Evolutionary conservation across 495 filamentous ascomycete genomes (phyloP).

Genomic region (Pseudomonodictys pantanalensis): DNA sequence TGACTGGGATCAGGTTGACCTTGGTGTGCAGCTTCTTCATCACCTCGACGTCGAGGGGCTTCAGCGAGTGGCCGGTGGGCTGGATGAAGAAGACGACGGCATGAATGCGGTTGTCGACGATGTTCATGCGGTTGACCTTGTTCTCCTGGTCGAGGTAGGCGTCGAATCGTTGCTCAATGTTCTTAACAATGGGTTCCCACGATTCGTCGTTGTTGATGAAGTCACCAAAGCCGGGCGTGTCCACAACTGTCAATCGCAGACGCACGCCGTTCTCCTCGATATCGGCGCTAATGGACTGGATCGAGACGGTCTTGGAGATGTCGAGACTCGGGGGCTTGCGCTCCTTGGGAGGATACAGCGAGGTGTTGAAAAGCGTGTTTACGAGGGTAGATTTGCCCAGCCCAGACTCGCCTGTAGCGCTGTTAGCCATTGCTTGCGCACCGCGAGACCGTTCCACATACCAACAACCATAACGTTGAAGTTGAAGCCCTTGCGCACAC

Average conservation of each 20-base stretch:
- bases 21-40: slow-evolving; percentile 99
- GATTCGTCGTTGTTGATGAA: slow-evolving; percentile 99
- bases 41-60: slow-evolving; percentile 98
- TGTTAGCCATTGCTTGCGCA: neutral
- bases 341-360: slow-evolving; percentile 97
- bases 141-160: slow-evolving; percentile 98
- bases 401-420: slow-evolving; percentile 82
- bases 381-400: slow-evolving; percentile 98
- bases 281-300: slow-evolving; percentile 97
- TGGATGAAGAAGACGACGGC: slow-evolving; percentile 99
- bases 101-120: slow-evolving; percentile 97
- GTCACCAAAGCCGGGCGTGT: slow-evolving; percentile 97
- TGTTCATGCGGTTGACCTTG: slow-evolving; percentile 99
- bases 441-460: slow-evolving; percentile 46
- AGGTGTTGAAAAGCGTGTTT: slow-evolving; percentile 99
- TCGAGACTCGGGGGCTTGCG: slow-evolving; percentile 94
- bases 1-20: slow-evolving; percentile 99
- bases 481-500: slow-evolving; percentile 99
- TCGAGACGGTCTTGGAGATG: slow-evolving; percentile 97
- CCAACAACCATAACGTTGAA: slow-evolving; percentile 99
- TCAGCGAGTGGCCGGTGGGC: slow-evolving; percentile 97
- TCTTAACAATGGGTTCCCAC: slow-evolving; percentile 97
- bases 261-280: slow-evolving; percentile 99
- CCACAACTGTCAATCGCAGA: slow-evolving; percentile 92
- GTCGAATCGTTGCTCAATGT: slow-evolving; percentile 98